A percentile compares a stretch with the other conserved stretches of the same genome.
Evolutionary conservation across 1,139 yeast genomes (phyloP).

Genomic region (Yamadazyma spencermartinsiae): DNA sequence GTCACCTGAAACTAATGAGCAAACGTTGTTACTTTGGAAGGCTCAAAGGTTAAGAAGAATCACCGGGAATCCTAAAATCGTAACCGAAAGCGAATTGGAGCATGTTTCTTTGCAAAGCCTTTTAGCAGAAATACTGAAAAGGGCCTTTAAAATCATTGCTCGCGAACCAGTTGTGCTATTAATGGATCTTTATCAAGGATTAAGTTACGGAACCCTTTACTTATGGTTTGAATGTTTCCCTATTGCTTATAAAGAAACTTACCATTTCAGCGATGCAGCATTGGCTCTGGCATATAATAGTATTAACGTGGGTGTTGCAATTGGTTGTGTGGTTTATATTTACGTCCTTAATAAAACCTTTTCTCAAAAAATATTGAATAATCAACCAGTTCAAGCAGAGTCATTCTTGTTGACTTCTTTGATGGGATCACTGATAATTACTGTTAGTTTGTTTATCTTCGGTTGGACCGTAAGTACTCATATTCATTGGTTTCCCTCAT

Average conservation of each 20-base stretch:
- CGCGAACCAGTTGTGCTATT: slow-evolving; percentile 35
- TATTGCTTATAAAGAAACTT: slow-evolving; percentile 24
- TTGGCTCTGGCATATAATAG: slow-evolving; percentile 38
- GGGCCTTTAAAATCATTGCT: slow-evolving; percentile 32
- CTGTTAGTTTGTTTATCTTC: slow-evolving; percentile 32
- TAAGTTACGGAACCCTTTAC: slow-evolving; percentile 32
- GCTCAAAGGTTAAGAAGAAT: slow-evolving; percentile 47
- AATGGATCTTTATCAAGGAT: slow-evolving; percentile 31
- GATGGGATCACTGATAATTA: slow-evolving; percentile 27
- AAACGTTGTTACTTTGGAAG: slow-evolving; percentile 45
- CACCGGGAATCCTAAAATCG: slow-evolving; percentile 44
- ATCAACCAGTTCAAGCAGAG: slow-evolving; percentile 55
- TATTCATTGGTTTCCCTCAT: slow-evolving; percentile 32
- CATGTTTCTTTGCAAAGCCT: slow-evolving; percentile 27
- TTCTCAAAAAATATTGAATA: slow-evolving; percentile 28
- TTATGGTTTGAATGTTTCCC: slow-evolving; percentile 40
- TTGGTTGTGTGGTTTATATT: slow-evolving; percentile 24
- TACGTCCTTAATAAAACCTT: slow-evolving; percentile 19
- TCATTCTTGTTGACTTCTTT: slow-evolving; percentile 55
- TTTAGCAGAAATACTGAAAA: slow-evolving; percentile 24
- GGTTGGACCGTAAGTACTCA: slow-evolving; percentile 31
- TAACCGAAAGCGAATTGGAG: slow-evolving; percentile 43
- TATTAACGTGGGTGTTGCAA: slow-evolving; percentile 36
- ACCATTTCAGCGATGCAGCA: slow-evolving; percentile 28
- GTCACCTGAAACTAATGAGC: slow-evolving; percentile 55